A percentile compares a stretch with the other conserved stretches of the same genome.
phyloP scores from a whole-genome alignment of 352 stramenopile genomes.

The Phytophthora macrochlamydospora region DNA sequence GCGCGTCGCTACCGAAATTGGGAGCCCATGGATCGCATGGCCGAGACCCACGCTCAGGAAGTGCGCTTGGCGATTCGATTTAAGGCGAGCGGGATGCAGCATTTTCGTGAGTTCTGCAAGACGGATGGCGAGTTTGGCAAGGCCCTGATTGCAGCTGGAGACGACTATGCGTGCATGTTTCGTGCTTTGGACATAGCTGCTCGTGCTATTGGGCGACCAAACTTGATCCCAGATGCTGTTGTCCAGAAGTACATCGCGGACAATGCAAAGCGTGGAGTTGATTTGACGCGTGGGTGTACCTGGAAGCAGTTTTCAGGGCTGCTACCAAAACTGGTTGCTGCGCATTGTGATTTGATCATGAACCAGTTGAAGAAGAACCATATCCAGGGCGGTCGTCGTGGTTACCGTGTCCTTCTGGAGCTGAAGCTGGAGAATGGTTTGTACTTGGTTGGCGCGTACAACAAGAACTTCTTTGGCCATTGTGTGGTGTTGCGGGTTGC shows the following conservation, averaged over 20 bases:
- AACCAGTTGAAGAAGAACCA: neutral
- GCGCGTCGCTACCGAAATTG: neutral
- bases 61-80: neutral
- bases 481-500: neutral
- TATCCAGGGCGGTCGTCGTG: too few species aligned
- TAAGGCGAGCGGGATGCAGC: neutral
- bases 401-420: neutral
- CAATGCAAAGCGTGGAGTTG: neutral
- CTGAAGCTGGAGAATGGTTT: neutral
- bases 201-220: neutral
- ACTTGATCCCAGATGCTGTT: neutral
- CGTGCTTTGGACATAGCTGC: neutral
- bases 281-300: neutral
- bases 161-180: slow-evolving; percentile 3
- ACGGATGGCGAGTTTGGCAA: neutral
- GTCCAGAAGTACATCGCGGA: neutral
- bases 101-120: slow-evolving; percentile 2
- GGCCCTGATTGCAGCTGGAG: neutral
- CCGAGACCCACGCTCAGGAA: neutral
- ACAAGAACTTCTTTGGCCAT: neutral
- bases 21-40: neutral
- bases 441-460: neutral
- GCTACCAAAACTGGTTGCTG: neutral
- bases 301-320: neutral
- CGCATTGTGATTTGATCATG: neutral